phyloP scores from a whole-genome alignment of 192 early-diverging fungal genomes.

The Kappamyces sp. region DNA sequence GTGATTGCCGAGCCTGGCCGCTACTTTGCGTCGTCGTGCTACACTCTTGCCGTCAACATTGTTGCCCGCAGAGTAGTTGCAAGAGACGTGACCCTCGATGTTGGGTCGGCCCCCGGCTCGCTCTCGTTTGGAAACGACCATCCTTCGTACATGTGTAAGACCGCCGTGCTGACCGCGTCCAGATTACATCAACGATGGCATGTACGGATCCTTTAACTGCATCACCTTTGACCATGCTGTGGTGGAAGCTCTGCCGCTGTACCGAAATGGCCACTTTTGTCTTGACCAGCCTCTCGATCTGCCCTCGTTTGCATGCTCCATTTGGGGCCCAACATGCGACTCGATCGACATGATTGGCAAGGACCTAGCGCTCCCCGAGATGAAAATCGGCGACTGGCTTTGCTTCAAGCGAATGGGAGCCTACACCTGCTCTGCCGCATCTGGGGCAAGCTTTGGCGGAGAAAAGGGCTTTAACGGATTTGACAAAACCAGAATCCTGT shows the following conservation, averaged over 20 bases:
- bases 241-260: conserved; percentile 65
- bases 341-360: conserved; percentile 89
- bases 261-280: conserved; percentile 35
- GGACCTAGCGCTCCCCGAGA: conserved; percentile 62
- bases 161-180: conserved; percentile 5
- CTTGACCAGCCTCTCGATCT: not conserved
- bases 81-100: conserved; percentile 26
- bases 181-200: conserved; percentile 97
- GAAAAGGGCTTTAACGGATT: conserved; percentile 53
- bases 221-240: conserved; percentile 93
- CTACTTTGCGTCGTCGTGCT: conserved; percentile 91
- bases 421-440: conserved; percentile 85
- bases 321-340: conserved; percentile 99
- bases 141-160: conserved; percentile 59
- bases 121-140: conserved; percentile 33
- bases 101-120: conserved; percentile 4
- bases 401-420: conserved; percentile 95
- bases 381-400: conserved; percentile 94
- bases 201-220: conserved; percentile 98
- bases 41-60: conserved; percentile 88
- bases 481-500: conserved; percentile 72
- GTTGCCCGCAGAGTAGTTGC: conserved; percentile 78
- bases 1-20: conserved; percentile 98
- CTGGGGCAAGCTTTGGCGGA: conserved; percentile 7
- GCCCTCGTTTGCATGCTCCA: conserved; percentile 49